phyloP scores from a whole-genome alignment of 2,329 filamentous ascomycete species.

The Dothiorella sarmentorum region DNA sequence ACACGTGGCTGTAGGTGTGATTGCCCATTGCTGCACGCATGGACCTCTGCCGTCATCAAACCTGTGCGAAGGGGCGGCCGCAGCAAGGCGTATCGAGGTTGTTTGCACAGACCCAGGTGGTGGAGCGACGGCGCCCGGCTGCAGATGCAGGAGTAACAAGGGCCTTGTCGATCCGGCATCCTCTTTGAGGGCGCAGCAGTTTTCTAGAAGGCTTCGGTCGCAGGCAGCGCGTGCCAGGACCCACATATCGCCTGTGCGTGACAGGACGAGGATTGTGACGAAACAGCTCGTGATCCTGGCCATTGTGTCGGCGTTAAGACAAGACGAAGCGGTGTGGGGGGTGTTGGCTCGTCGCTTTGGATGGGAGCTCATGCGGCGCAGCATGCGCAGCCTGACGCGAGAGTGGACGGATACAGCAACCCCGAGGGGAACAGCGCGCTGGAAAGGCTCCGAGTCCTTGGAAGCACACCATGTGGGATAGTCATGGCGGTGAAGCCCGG shows the following conservation, averaged over 20 bases:
- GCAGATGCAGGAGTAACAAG: background rate
- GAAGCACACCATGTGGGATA: background rate
- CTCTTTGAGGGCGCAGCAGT: background rate
- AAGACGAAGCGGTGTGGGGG: background rate
- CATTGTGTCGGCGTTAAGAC: background rate
- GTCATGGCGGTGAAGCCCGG: conserved; percentile 75
- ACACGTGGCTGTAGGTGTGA: background rate
- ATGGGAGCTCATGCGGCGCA: background rate
- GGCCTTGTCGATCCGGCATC: background rate
- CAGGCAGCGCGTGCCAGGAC: background rate
- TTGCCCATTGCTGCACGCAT: background rate
- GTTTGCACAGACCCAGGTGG: background rate
- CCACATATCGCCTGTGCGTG: conserved; percentile 14
- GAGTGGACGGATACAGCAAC: background rate
- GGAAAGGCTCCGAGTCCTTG: background rate
- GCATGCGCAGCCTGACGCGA: background rate
- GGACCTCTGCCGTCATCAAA: background rate
- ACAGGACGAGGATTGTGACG: no score
- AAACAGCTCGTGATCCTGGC: background rate
- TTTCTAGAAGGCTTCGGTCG: conserved; percentile 6
- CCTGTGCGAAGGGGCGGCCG: background rate
- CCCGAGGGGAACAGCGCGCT: background rate
- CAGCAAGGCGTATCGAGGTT: background rate
- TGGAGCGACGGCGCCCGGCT: background rate
- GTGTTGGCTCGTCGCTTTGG: background rate